Percentiles rank a stretch among this genome's conserved stretches.
Conservation (phyloP, 2,329 filamentous ascomycete species). For the Aspergillus brasiliensis region DNA sequence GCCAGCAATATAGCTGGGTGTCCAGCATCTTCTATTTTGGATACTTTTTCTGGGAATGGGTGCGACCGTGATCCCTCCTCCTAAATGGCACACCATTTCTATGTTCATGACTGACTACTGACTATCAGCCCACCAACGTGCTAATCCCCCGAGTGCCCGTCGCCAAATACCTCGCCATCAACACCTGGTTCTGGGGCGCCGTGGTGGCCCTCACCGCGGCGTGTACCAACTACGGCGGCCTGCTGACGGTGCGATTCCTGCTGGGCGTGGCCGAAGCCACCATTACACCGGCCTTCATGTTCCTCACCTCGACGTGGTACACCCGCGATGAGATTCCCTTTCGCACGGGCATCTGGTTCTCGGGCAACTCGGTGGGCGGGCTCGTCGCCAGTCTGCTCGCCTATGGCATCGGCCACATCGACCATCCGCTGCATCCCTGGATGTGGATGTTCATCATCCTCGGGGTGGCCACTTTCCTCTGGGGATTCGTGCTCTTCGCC, state of each 20-base stretch:
- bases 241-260: constrained; percentile 56
- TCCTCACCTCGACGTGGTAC: constrained; percentile 60
- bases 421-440: constrained; percentile 53
- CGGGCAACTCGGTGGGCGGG: constrained; percentile 25
- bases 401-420: constrained; percentile 59
- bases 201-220: constrained; percentile 52
- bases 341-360: constrained; percentile 60
- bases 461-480: constrained; percentile 54
- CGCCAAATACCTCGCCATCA: constrained; percentile 51
- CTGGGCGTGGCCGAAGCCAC: constrained; percentile 59
- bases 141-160: constrained; percentile 53
- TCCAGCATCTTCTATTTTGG: constrained; percentile 58
- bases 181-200: constrained; percentile 52
- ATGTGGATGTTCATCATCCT: constrained; percentile 62
- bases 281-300: constrained; percentile 58
- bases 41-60: constrained; percentile 47
- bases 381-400: constrained; percentile 38
- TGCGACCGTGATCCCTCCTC: neutral
- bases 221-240: constrained; percentile 52
- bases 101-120: no score
- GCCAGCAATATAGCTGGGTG: constrained; percentile 56
- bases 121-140: constrained; percentile 33
- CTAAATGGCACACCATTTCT: no score
- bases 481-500: constrained; percentile 52
- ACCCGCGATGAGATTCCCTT: constrained; percentile 59